phyloP scores from a whole-genome alignment of 108 stramenopile species.

The Cyclostephanos tholiformis region DNA sequence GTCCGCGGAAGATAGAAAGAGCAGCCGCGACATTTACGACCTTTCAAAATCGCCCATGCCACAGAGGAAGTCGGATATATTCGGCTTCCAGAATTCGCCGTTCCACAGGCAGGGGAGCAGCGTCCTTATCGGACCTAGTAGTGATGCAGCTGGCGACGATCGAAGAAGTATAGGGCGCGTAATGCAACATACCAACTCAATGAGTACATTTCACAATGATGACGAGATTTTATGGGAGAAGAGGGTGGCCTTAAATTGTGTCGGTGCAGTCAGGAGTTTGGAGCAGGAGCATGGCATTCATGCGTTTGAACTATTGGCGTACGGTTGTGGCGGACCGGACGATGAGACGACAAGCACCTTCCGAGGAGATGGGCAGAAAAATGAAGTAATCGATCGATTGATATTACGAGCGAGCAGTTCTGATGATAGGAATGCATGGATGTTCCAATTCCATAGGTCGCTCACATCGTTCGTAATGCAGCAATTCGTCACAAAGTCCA shows the following conservation, averaged over 20 bases:
- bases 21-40: constrained; percentile 34
- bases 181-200: constrained; percentile 29
- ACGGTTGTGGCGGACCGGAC: constrained; percentile 31
- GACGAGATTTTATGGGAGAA: constrained; percentile 69
- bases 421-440: constrained; percentile 76
- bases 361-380: constrained; percentile 10
- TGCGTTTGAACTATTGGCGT: constrained; percentile 68
- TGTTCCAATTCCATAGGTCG: constrained; percentile 83
- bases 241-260: constrained; percentile 67
- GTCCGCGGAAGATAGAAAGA: constrained; percentile 3
- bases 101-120: constrained; percentile 14
- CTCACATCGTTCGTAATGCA: constrained; percentile 59
- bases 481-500: constrained; percentile 48
- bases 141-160: constrained; percentile 1
- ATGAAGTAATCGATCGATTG: constrained; percentile 46
- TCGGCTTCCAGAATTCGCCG: constrained; percentile 19
- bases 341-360: constrained; percentile 14
- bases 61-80: constrained; percentile 32
- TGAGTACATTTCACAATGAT: constrained; percentile 43
- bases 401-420: constrained; percentile 62
- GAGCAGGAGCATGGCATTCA: constrained; percentile 67
- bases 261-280: constrained; percentile 71
- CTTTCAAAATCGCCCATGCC: constrained; percentile 67
- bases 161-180: neutral
- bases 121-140: neutral